These are phyloP conservation scores for Sphaerulina vaccinii DNA, from an alignment of 2,329 filamentous ascomycete genomes.

Conservation along the genomic window DNA sequence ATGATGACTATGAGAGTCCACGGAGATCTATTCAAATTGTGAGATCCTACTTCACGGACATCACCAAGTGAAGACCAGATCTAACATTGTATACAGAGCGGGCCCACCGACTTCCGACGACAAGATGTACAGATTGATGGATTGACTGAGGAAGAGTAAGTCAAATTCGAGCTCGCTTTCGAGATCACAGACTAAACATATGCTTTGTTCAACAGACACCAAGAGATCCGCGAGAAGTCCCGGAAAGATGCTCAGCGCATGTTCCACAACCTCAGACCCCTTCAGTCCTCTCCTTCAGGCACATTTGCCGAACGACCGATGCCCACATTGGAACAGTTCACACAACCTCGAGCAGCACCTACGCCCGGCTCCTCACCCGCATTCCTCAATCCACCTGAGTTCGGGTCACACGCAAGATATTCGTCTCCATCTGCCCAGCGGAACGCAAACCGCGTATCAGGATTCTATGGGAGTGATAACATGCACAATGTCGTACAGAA, in stretches of 20 bases:
- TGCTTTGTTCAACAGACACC: neutral
- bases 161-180: neutral
- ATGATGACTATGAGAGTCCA: conserved; percentile 27
- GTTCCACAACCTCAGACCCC: conserved; percentile 32
- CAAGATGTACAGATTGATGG: conserved; percentile 36
- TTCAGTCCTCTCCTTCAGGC: conserved; percentile 32
- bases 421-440: neutral
- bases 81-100: conserved; percentile 25
- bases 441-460: conserved; percentile 8
- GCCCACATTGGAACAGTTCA: conserved; percentile 32
- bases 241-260: conserved; percentile 31
- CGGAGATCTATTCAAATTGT: conserved; percentile 29
- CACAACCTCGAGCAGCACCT: conserved; percentile 30
- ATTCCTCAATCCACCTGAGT: conserved; percentile 1
- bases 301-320: conserved; percentile 31
- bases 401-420: neutral
- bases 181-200: neutral
- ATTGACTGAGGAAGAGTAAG: conserved; percentile 33
- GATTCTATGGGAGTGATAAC: conserved; percentile 8
- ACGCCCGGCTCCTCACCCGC: conserved; percentile 8
- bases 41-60: conserved; percentile 2
- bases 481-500: neutral
- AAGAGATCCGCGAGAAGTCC: conserved; percentile 35
- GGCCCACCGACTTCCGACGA: conserved; percentile 36
- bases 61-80: too few species aligned